Evolutionary conservation across 2,329 filamentous ascomycete species (phyloP).

Genomic region (Scedosporium aurantiacum): DNA sequence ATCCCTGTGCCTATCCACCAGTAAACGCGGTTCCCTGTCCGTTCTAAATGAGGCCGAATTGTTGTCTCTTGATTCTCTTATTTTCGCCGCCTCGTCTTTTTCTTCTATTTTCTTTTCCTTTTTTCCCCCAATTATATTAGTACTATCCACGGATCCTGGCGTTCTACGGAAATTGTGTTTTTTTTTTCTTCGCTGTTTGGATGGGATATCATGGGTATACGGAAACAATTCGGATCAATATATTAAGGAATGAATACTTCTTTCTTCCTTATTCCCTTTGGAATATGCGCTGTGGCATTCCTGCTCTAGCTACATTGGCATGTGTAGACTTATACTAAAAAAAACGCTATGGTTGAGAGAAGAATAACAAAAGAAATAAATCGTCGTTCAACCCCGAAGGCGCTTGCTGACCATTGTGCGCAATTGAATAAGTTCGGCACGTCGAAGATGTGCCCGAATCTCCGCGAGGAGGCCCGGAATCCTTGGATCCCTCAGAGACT

Average conservation of each 20-base stretch:
- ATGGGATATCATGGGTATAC: not conserved
- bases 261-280: not conserved
- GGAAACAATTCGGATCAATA: not conserved
- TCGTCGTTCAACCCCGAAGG: no score
- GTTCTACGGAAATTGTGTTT: not conserved
- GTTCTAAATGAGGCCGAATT: not conserved
- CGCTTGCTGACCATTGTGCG: no score
- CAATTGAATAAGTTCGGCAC: no score
- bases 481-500: no score
- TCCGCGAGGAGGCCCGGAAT: no score
- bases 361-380: no score
- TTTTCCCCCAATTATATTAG: not conserved
- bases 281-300: no score
- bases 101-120: not conserved
- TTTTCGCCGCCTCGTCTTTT: conserved; percentile 7
- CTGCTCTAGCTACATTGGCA: no score
- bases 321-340: no score
- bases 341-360: no score
- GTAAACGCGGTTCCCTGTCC: not conserved
- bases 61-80: not conserved
- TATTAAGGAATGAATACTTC: not conserved
- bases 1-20: not conserved
- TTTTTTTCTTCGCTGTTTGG: not conserved
- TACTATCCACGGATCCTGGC: not conserved
- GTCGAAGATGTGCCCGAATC: no score